phyloP scores from a whole-genome alignment of 116 monocot genomes.

The Cymodocea nodosa region DNA sequence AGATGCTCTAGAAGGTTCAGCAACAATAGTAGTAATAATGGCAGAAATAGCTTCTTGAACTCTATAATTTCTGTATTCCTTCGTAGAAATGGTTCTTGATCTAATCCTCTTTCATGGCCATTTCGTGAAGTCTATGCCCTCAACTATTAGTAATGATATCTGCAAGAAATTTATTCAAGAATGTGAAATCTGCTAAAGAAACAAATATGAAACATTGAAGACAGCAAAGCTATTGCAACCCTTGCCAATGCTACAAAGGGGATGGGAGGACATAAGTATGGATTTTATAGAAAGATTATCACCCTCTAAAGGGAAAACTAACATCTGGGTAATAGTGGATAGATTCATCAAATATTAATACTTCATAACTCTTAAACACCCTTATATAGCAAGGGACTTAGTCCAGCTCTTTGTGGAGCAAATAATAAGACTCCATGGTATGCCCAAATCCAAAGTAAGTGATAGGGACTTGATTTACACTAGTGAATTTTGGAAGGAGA shows the following conservation, averaged over 20 bases:
- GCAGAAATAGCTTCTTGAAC: too few species aligned
- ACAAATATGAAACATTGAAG: neutral
- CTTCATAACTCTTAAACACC: conserved; percentile 3
- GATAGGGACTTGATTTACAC: conserved; percentile 4
- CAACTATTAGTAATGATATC: too few species aligned
- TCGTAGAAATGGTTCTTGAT: too few species aligned
- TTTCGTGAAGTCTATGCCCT: too few species aligned
- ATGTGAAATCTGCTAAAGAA: neutral
- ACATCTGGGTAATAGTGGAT: conserved; percentile 7
- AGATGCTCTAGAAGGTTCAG: too few species aligned
- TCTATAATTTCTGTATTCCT: too few species aligned
- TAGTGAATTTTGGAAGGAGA: neutral
- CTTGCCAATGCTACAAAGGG: neutral
- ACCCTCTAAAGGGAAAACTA: neutral
- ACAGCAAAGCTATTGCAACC: conserved; percentile 6
- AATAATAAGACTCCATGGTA: neutral
- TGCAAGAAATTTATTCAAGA: neutral
- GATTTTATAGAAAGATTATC: conserved; percentile 10
- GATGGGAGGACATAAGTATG: neutral
- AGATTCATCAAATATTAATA: neutral
- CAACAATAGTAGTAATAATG: too few species aligned
- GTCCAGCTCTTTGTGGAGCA: neutral
- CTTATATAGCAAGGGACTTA: too few species aligned
- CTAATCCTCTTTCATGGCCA: too few species aligned
- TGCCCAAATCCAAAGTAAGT: neutral